Evolutionary conservation across 2,329 filamentous ascomycete genomes (phyloP).

Genomic region (Epichloe brachyelytri): DNA sequence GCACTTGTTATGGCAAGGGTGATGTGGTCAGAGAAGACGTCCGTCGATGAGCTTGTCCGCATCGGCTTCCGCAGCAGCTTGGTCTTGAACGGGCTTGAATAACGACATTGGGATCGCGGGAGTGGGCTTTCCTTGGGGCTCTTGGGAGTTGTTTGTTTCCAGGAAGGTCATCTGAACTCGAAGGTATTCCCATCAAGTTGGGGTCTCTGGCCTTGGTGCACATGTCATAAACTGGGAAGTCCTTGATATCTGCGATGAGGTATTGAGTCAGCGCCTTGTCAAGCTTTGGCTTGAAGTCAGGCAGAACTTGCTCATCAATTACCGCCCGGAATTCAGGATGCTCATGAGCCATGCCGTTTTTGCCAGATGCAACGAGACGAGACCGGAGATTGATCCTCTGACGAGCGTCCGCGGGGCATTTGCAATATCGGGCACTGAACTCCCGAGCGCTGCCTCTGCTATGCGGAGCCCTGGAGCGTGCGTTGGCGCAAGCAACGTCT

Average conservation of each 20-base stretch:
- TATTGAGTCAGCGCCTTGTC: slow-evolving; percentile 15
- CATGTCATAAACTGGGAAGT: slow-evolving; percentile 23
- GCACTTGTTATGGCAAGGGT: too few species aligned
- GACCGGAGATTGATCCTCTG: slow-evolving; percentile 8
- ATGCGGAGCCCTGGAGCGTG: slow-evolving; percentile 14
- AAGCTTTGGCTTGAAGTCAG: slow-evolving; percentile 15
- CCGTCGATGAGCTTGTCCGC: background rate
- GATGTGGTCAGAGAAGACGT: too few species aligned
- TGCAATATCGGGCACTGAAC: too few species aligned
- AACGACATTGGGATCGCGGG: background rate
- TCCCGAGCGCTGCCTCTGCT: slow-evolving; percentile 6
- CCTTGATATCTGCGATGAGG: slow-evolving; percentile 10
- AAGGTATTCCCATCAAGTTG: background rate
- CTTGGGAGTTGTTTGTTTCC: too few species aligned
- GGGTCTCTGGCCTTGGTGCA: slow-evolving; percentile 27
- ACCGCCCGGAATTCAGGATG: slow-evolving; percentile 8
- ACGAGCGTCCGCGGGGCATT: too few species aligned
- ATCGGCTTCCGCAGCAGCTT: background rate
- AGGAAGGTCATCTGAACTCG: background rate
- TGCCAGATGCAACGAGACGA: slow-evolving; percentile 12
- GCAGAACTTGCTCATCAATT: slow-evolving; percentile 9
- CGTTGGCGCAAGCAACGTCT: slow-evolving; percentile 1
- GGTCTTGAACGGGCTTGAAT: background rate
- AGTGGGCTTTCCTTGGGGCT: too few species aligned
- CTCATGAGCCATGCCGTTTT: slow-evolving; percentile 11